Conservation (phyloP, 192 early-diverging fungal genomes). For the Coemansia sp. region DNA sequence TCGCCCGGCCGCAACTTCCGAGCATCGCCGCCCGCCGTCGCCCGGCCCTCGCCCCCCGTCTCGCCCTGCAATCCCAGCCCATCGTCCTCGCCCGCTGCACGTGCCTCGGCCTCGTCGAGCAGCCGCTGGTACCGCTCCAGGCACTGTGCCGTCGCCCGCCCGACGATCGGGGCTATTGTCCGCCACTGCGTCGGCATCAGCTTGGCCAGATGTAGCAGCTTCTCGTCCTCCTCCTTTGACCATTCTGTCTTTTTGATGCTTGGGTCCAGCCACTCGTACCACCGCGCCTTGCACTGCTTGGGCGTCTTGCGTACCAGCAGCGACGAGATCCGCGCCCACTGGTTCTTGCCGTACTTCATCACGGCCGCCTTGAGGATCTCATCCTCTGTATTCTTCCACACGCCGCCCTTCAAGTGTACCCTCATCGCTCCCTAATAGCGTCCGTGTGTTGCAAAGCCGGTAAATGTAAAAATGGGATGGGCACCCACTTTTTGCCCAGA, state of each 20-base stretch:
- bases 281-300: conserved; percentile 98
- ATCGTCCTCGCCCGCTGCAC: conserved; percentile 57
- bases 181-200: conserved; percentile 99
- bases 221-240: conserved; percentile 98
- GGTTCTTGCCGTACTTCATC: conserved; percentile 99
- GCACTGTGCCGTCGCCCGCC: conserved; percentile 93
- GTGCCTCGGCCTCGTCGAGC: conserved; percentile 91
- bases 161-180: conserved; percentile 97
- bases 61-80: conserved; percentile 58
- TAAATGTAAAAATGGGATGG: not conserved
- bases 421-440: conserved; percentile 8
- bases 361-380: conserved; percentile 96
- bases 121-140: conserved; percentile 92
- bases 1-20: conserved; percentile 88
- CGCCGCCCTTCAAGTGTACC: conserved; percentile 64
- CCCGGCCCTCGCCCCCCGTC: conserved; percentile 40
- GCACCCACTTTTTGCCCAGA: too few species aligned
- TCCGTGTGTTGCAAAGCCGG: not conserved
- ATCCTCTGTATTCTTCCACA: conserved; percentile 99
- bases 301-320: conserved; percentile 90
- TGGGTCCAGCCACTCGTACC: conserved; percentile 99
- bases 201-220: conserved; percentile 92
- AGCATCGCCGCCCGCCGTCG: conserved; percentile 47
- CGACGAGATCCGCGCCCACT: conserved; percentile 97
- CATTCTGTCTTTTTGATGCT: conserved; percentile 99